Conservation (phyloP, 768 basidiomycete genomes). For the Boletellus ananas region DNA sequence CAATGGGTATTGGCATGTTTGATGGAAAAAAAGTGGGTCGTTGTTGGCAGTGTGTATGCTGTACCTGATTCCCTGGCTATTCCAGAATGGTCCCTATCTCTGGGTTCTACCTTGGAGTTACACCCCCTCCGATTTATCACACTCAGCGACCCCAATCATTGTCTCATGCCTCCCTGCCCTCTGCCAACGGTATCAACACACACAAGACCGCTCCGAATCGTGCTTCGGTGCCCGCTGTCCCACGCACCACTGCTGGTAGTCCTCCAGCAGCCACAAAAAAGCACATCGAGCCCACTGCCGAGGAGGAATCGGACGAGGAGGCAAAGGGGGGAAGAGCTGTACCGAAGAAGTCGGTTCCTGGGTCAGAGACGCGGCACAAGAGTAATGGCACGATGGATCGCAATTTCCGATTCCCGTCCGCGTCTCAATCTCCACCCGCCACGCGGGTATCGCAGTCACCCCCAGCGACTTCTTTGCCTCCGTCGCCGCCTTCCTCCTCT, state of each 20-base stretch:
- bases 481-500: constrained; percentile 21
- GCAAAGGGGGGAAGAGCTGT: constrained; percentile 31
- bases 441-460: neutral
- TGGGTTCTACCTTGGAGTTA: constrained; percentile 74
- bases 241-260: constrained; percentile 39
- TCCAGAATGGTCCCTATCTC: constrained; percentile 84
- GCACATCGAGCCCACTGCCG: constrained; percentile 50
- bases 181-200: constrained; percentile 28
- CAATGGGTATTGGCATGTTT: constrained; percentile 93
- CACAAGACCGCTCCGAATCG: constrained; percentile 45
- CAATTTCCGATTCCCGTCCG: constrained; percentile 65
- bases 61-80: neutral
- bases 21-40: constrained; percentile 70
- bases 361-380: constrained; percentile 33
- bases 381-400: constrained; percentile 75
- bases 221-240: constrained; percentile 63
- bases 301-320: constrained; percentile 41
- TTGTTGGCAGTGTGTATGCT: neutral
- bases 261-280: constrained; percentile 37
- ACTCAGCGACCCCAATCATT: constrained; percentile 64
- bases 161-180: constrained; percentile 60
- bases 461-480: constrained; percentile 32
- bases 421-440: constrained; percentile 12
- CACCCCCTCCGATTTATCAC: constrained; percentile 40
- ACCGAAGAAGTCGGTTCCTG: constrained; percentile 12